These are phyloP conservation scores for Ambrosia artemisiifolia DNA, from an alignment of 129 eudicot genomes.

Conservation along the genomic window DNA sequence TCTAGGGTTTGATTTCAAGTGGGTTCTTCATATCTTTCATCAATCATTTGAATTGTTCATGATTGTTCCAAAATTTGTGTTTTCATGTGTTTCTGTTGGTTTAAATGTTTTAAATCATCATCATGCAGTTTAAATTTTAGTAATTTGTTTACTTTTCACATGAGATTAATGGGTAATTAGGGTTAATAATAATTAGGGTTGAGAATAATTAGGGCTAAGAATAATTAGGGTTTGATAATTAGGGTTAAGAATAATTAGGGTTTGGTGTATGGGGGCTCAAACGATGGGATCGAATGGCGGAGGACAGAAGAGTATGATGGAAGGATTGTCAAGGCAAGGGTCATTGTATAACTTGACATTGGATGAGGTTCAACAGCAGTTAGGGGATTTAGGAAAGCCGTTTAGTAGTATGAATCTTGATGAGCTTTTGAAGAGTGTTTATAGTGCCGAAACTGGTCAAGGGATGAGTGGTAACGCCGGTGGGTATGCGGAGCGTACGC, in stretches of 20 bases:
- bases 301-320: constrained; percentile 36
- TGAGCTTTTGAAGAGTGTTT: constrained; percentile 69
- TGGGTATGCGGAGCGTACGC: constrained; percentile 32
- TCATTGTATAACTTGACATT: constrained; percentile 69
- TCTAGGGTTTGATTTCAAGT: constrained; percentile 24
- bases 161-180: background rate
- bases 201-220: background rate
- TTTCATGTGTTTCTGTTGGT: constrained; percentile 10
- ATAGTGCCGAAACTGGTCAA: constrained; percentile 54
- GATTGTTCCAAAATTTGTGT: background rate
- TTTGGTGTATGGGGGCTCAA: constrained; percentile 46
- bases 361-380: constrained; percentile 75
- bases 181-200: background rate
- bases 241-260: constrained; percentile 3
- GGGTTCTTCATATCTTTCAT: constrained; percentile 14
- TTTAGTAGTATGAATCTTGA: constrained; percentile 80
- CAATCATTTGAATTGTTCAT: background rate
- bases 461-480: constrained; percentile 1
- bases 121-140: constrained; percentile 14
- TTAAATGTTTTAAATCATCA: background rate
- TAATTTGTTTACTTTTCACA: background rate
- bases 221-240: background rate
- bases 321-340: constrained; percentile 48
- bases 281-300: constrained; percentile 72
- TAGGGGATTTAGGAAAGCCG: constrained; percentile 83